A percentile compares a stretch with the other conserved stretches of the same genome.
These are phyloP conservation scores for Hypomontagnella monticulosa DNA, from an alignment of 495 filamentous ascomycete genomes.

Conservation along the genomic window DNA sequence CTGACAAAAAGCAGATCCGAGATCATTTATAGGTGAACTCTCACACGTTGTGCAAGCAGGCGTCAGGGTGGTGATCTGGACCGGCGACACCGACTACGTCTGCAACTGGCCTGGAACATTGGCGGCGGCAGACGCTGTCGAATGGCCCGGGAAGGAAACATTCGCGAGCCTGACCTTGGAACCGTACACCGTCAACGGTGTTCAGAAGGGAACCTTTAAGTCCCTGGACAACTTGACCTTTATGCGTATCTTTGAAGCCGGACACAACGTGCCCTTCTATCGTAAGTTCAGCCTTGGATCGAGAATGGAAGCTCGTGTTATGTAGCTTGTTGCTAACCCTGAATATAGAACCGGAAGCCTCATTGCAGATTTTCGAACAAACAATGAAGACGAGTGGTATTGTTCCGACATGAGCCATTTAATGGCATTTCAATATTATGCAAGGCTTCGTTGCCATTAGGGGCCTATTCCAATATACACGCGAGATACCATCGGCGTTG, in stretches of 20 bases:
- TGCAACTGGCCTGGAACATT: constrained; percentile 64
- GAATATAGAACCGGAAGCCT: constrained; percentile 51
- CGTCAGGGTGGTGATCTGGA: constrained; percentile 62
- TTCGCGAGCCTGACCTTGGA: constrained; percentile 52
- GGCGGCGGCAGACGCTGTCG: constrained; percentile 55
- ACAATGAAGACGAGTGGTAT: constrained; percentile 51
- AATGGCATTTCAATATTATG: too few species aligned
- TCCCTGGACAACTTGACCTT: constrained; percentile 61
- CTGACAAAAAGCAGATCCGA: constrained; percentile 46
- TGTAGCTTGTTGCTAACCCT: not conserved
- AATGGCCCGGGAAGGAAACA: constrained; percentile 48
- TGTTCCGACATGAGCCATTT: constrained; percentile 9
- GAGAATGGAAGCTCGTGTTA: not conserved
- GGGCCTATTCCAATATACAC: too few species aligned
- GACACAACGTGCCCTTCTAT: constrained; percentile 63
- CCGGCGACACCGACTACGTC: constrained; percentile 66
- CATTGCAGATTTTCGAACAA: constrained; percentile 64
- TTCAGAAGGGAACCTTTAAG: constrained; percentile 60
- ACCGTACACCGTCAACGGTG: constrained; percentile 61
- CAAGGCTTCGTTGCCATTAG: too few species aligned
- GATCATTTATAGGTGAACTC: constrained; percentile 60
- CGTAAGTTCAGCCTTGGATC: constrained; percentile 40
- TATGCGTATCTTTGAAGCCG: constrained; percentile 62
- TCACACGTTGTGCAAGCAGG: constrained; percentile 59
- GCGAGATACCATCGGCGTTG: too few species aligned